Percentiles rank a stretch among this genome's conserved stretches.
Evolutionary conservation across 331 rosid species (phyloP).

Genomic region (Quercus tomentella): DNA sequence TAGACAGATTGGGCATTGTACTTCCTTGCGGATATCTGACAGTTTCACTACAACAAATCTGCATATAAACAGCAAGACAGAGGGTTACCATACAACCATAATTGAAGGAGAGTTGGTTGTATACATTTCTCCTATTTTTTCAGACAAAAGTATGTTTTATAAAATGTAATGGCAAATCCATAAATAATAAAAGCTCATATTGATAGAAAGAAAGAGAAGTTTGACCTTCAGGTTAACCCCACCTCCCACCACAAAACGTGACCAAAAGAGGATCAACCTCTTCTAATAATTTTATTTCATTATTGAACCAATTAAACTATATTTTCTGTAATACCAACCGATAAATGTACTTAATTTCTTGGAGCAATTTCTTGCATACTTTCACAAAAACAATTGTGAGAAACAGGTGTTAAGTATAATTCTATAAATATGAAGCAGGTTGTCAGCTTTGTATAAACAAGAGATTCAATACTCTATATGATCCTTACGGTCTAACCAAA

Average conservation of each 20-base stretch:
- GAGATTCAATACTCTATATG: not conserved
- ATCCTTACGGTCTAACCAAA: not conserved
- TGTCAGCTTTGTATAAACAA: not conserved
- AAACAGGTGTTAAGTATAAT: not conserved
- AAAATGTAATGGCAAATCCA: not conserved
- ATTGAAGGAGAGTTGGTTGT: not conserved
- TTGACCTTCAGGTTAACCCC: not conserved
- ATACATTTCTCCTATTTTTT: not conserved
- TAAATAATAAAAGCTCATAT: not conserved
- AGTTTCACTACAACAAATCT: slow-evolving; percentile 57
- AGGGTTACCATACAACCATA: slow-evolving; percentile 7
- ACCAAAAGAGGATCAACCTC: not conserved
- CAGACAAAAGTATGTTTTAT: not conserved
- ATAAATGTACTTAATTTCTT: not conserved
- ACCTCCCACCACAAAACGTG: not conserved
- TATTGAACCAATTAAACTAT: not conserved
- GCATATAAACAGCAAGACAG: slow-evolving; percentile 33
- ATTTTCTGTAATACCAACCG: not conserved
- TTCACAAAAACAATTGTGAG: not conserved
- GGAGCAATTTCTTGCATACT: not conserved
- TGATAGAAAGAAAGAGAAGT: not conserved
- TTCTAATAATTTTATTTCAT: not conserved
- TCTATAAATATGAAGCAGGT: not conserved
- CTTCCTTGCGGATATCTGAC: slow-evolving; percentile 74
- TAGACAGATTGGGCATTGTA: slow-evolving; percentile 92